phyloP scores from a whole-genome alignment of 83 land plant genomes.

The Picea abies region DNA sequence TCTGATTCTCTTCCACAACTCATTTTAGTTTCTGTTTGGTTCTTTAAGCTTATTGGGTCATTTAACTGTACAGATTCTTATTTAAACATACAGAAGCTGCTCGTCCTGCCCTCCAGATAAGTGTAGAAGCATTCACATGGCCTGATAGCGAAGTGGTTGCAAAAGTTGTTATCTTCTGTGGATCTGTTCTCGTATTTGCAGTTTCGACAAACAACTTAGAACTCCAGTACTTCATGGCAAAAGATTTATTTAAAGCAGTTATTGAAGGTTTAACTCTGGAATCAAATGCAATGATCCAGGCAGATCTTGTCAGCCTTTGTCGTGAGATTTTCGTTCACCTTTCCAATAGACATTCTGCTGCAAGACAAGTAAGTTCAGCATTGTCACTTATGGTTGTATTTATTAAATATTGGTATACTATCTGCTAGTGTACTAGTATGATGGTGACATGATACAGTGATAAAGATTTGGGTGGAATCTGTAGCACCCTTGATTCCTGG shows the following conservation, averaged over 20 bases:
- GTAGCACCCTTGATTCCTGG: not conserved
- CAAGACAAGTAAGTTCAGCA: constrained; percentile 62
- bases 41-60: not conserved
- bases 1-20: not conserved
- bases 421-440: not conserved
- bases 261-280: constrained; percentile 84
- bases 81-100: constrained; percentile 63
- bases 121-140: constrained; percentile 74
- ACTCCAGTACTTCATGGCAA: constrained; percentile 74
- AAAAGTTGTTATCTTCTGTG: constrained; percentile 73
- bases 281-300: constrained; percentile 79
- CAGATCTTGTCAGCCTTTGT: constrained; percentile 85
- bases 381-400: not conserved
- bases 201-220: constrained; percentile 45
- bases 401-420: not conserved
- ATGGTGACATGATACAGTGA: not conserved
- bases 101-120: constrained; percentile 58
- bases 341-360: constrained; percentile 59
- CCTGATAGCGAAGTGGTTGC: constrained; percentile 87
- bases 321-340: constrained; percentile 85
- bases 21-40: constrained; percentile 4
- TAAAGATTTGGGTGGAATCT: constrained; percentile 10
- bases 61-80: constrained; percentile 60
- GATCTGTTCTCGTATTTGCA: constrained; percentile 63
- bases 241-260: constrained; percentile 70